Conservation (phyloP, 345 rosid genomes). For the Erodium maritimum region DNA sequence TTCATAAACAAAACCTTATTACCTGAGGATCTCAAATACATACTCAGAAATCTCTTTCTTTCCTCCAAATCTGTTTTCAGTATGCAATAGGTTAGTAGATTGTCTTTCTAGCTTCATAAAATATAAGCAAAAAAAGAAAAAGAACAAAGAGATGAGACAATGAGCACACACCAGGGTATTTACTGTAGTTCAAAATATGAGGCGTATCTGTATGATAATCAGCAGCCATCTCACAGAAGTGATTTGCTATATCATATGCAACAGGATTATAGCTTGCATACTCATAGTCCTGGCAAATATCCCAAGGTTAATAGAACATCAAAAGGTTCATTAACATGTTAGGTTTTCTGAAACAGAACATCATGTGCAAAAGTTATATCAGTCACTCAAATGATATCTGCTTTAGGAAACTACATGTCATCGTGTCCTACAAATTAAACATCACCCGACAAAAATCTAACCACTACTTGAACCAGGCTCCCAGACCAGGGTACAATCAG, state of each 20-base stretch:
- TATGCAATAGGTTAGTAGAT: conserved; percentile 5
- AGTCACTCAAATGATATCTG: no score
- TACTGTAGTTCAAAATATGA: conserved; percentile 63
- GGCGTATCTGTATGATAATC: conserved; percentile 85
- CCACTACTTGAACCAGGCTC: background rate
- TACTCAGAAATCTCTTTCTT: conserved; percentile 42
- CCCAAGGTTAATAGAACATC: background rate
- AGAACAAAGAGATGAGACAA: background rate
- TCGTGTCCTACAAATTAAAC: background rate
- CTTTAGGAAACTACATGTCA: no score
- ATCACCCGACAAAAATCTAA: background rate
- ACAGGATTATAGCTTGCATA: conserved; percentile 79
- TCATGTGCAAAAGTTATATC: background rate
- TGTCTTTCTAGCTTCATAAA: background rate
- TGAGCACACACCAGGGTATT: conserved; percentile 61
- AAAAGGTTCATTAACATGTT: conserved; percentile 1
- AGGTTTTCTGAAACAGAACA: background rate
- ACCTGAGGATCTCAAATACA: conserved; percentile 63
- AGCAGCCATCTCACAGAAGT: conserved; percentile 93
- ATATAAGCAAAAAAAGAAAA: background rate
- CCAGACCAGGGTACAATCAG: background rate
- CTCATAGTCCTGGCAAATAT: conserved; percentile 72
- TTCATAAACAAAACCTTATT: conserved; percentile 2
- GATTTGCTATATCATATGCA: conserved; percentile 89
- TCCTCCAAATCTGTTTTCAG: conserved; percentile 50